Evolutionary conservation across 768 basidiomycete species (phyloP).

Genomic region (Collybia mongolica): DNA sequence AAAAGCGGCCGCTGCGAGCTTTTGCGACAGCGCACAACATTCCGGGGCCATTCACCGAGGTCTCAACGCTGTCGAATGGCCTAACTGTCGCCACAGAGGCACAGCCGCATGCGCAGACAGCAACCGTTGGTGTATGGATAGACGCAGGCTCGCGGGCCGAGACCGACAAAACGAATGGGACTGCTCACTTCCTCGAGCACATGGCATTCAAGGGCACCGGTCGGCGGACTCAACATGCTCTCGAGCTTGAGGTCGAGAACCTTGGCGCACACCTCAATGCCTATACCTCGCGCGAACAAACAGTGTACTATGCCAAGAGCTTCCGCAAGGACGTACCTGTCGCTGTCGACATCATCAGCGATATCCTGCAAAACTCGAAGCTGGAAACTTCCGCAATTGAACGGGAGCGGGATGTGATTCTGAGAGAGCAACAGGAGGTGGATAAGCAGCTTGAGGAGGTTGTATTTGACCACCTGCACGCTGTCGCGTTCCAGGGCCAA

Average conservation of each 20-base stretch:
- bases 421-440: slow-evolving; percentile 98
- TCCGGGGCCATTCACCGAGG: slow-evolving; percentile 78
- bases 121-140: slow-evolving; percentile 99
- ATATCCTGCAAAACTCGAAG: slow-evolving; percentile 97
- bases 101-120: slow-evolving; percentile 89
- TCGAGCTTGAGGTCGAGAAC: slow-evolving; percentile 98
- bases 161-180: slow-evolving; percentile 92
- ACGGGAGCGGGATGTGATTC: slow-evolving; percentile 93
- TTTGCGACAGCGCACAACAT: slow-evolving; percentile 74
- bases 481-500: slow-evolving; percentile 95
- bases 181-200: slow-evolving; percentile 98
- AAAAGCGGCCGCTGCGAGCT: slow-evolving; percentile 42
- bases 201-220: slow-evolving; percentile 98
- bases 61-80: slow-evolving; percentile 92
- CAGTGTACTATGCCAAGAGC: slow-evolving; percentile 98
- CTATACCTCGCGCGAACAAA: slow-evolving; percentile 98
- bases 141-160: slow-evolving; percentile 98
- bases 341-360: slow-evolving; percentile 95
- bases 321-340: slow-evolving; percentile 93
- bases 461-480: slow-evolving; percentile 96
- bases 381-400: slow-evolving; percentile 86
- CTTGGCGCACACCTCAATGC: slow-evolving; percentile 97
- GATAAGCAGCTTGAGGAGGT: slow-evolving; percentile 99
- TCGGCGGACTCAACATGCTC: slow-evolving; percentile 80
- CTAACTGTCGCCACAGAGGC: slow-evolving; percentile 93